Evolutionary conservation across 179 eudicot genomes (phyloP).

Genomic region (Spergularia azorica): DNA sequence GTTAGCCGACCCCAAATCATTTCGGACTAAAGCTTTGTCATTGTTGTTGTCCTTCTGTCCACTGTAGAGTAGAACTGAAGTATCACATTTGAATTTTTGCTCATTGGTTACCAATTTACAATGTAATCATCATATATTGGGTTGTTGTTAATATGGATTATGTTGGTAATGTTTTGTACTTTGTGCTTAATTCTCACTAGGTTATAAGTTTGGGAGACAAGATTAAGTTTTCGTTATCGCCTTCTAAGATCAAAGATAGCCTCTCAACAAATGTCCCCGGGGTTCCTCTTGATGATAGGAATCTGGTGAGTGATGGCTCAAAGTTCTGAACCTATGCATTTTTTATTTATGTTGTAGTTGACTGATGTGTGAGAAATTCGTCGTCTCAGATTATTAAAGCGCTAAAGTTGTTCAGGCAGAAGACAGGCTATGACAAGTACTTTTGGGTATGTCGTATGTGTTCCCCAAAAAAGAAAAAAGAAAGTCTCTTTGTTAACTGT

Average conservation of each 20-base stretch:
- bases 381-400: constrained; percentile 81
- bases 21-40: too few species aligned
- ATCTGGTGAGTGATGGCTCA: constrained; percentile 59
- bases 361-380: constrained; percentile 12
- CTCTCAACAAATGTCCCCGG: constrained; percentile 89
- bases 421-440: constrained; percentile 80
- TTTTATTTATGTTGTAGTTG: neutral
- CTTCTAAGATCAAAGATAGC: constrained; percentile 79
- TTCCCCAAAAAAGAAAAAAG: neutral
- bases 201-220: constrained; percentile 93
- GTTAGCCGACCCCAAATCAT: too few species aligned
- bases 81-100: neutral
- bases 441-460: constrained; percentile 67
- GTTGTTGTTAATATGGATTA: neutral
- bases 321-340: neutral
- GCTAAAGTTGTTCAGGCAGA: constrained; percentile 73
- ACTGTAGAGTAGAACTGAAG: neutral
- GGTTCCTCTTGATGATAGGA: constrained; percentile 85
- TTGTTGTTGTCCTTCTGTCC: neutral
- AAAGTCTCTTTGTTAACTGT: neutral
- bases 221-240: constrained; percentile 88
- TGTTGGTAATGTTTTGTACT: neutral
- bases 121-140: neutral
- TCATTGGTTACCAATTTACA: neutral
- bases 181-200: constrained; percentile 33